A percentile compares a stretch with the other conserved stretches of the same genome.
Conservation (phyloP, 176 grass and related monocot species). For the Lolium perenne region DNA sequence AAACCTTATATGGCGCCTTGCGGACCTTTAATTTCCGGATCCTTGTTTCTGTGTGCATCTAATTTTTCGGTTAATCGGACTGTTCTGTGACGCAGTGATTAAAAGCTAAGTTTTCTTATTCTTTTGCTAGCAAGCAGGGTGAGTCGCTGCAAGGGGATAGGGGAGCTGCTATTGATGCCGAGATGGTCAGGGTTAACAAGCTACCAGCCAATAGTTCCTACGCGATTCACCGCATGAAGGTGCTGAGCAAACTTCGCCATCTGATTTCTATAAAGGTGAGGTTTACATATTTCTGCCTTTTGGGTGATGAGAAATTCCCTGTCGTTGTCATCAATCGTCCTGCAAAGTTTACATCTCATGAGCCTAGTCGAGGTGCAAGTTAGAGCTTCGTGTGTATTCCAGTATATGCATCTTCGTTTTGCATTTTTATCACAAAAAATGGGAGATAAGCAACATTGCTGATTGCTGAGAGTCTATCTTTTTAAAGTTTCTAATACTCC, state of each 20-base stretch:
- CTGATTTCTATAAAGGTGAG: slow-evolving; percentile 75
- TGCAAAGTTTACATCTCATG: neutral
- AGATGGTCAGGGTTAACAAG: slow-evolving; percentile 61
- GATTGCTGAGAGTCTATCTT: neutral
- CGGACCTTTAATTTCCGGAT: neutral
- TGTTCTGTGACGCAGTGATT: slow-evolving; percentile 1
- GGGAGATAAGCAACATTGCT: slow-evolving; percentile 2
- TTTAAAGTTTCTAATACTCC: slow-evolving; percentile 11
- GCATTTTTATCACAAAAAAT: neutral
- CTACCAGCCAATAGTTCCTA: slow-evolving; percentile 81
- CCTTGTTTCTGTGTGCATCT: neutral
- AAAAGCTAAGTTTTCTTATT: neutral
- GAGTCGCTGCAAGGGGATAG: slow-evolving; percentile 45
- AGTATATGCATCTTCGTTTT: slow-evolving; percentile 6
- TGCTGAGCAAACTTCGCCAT: slow-evolving; percentile 84
- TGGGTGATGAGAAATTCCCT: neutral
- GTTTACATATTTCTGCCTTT: neutral
- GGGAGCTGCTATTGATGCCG: slow-evolving; percentile 57
- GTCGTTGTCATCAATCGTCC: neutral
- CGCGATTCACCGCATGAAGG: slow-evolving; percentile 75
- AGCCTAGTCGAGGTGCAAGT: neutral
- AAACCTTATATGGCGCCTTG: neutral
- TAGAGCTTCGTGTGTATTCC: slow-evolving; percentile 1
- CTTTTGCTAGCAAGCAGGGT: slow-evolving; percentile 42
- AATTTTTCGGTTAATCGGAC: neutral